Evolutionary conservation across 164 flowering plant genomes (phyloP).

Genomic region (Umbellularia californica): DNA sequence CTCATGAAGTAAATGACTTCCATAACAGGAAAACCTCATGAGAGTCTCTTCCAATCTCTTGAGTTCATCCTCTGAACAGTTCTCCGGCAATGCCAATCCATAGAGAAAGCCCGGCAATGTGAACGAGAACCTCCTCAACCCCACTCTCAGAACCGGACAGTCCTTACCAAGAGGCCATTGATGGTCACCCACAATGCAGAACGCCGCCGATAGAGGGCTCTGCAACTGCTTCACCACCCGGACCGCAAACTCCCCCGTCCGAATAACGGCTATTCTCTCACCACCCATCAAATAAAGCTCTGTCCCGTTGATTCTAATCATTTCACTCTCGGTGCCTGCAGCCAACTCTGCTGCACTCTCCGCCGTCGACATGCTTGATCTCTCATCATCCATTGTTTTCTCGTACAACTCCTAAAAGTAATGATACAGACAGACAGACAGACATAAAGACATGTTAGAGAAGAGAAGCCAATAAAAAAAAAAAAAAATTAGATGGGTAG

Average conservation of each 20-base stretch:
- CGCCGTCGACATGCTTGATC: constrained; percentile 1
- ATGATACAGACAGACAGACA: not conserved
- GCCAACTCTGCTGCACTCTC: constrained; percentile 3
- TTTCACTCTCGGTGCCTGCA: constrained; percentile 2
- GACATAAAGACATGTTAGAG: no score
- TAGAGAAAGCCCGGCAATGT: constrained; percentile 16
- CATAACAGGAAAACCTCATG: constrained; percentile 10
- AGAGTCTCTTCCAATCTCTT: constrained; percentile 6
- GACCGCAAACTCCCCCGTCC: constrained; percentile 10
- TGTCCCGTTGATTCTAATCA: not conserved
- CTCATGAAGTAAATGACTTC: constrained; percentile 3
- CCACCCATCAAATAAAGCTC: constrained; percentile 8
- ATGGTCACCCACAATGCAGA: constrained; percentile 19
- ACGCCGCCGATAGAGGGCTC: constrained; percentile 2
- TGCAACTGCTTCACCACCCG: constrained; percentile 1
- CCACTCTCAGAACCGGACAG: constrained; percentile 11
- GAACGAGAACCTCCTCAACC: constrained; percentile 12
- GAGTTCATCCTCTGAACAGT: not conserved
- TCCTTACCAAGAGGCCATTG: constrained; percentile 22
- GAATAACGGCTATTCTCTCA: not conserved
- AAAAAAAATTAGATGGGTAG: not conserved
- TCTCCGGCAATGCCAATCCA: constrained; percentile 13
- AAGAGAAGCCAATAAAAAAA: not conserved
- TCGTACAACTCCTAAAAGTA: not conserved
- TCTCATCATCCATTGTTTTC: constrained; percentile 4